Percentiles rank a stretch among this genome's conserved stretches.
These are phyloP conservation scores for Nyctanthes arbortristis DNA, from an alignment of 257 asterid species.

Conservation along the genomic window DNA sequence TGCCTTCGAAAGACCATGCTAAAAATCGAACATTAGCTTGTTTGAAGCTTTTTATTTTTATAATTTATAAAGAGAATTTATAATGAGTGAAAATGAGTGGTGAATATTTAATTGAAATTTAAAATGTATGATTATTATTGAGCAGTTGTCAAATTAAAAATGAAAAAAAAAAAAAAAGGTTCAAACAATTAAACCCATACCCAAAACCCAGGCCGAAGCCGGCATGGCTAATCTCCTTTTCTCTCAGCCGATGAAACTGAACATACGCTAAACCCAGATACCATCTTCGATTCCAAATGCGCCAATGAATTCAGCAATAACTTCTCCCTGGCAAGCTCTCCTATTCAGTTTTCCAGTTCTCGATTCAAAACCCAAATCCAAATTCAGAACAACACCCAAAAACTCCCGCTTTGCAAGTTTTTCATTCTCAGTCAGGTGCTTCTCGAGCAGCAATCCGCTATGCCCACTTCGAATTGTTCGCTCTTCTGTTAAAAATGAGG, in stretches of 20 bases:
- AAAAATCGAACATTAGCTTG: too few relatives aligned
- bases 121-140: too few relatives aligned
- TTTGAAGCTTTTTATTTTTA: too few relatives aligned
- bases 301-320: constrained; percentile 38
- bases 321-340: neutral
- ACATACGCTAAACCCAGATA: neutral
- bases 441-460: constrained; percentile 16
- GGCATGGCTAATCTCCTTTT: neutral
- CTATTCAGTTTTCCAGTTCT: constrained; percentile 15
- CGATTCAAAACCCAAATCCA: constrained; percentile 25
- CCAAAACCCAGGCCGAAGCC: too few relatives aligned
- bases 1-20: too few relatives aligned
- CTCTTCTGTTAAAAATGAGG: constrained; percentile 22
- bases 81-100: too few relatives aligned
- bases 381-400: constrained; percentile 26
- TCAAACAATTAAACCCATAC: too few relatives aligned
- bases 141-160: too few relatives aligned
- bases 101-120: too few relatives aligned
- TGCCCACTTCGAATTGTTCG: constrained; percentile 23
- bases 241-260: neutral
- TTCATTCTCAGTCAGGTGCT: constrained; percentile 26
- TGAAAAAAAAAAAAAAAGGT: too few relatives aligned
- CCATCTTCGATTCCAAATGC: constrained; percentile 21
- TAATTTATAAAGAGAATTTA: too few relatives aligned
- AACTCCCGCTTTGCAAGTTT: constrained; percentile 24